phyloP scores from a whole-genome alignment of 2,329 filamentous ascomycete genomes.

The Dryadomyces quercus-mongolicae region DNA sequence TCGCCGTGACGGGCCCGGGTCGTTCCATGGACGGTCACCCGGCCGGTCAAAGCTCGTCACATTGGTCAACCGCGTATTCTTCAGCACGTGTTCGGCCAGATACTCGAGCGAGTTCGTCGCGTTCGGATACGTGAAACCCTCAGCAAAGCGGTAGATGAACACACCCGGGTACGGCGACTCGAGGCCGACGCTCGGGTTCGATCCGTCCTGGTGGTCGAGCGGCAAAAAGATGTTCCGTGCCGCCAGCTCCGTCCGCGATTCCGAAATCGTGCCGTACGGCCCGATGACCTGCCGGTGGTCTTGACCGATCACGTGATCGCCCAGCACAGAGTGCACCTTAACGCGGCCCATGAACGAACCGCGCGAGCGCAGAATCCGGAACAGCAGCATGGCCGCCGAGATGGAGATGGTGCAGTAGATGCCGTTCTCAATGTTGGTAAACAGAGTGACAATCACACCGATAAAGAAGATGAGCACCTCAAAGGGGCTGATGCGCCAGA shows the following conservation, averaged over 20 bases:
- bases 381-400: constrained; percentile 68
- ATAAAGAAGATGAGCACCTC: constrained; percentile 90
- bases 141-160: constrained; percentile 90
- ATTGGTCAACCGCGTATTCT: constrained; percentile 65
- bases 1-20: constrained; percentile 59
- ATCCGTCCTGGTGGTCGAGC: constrained; percentile 76
- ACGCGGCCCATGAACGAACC: constrained; percentile 78
- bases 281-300: constrained; percentile 33
- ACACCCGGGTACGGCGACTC: constrained; percentile 78
- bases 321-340: constrained; percentile 71
- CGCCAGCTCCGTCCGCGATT: constrained; percentile 29
- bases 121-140: constrained; percentile 95
- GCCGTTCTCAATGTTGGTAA: constrained; percentile 79
- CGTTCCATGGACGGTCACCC: constrained; percentile 89
- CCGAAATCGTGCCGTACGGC: constrained; percentile 43
- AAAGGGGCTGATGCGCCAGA: constrained; percentile 84
- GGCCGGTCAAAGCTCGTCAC: constrained; percentile 48
- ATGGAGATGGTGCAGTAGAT: constrained; percentile 77
- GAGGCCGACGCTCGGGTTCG: constrained; percentile 74
- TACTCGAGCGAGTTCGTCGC: constrained; percentile 80
- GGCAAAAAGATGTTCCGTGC: constrained; percentile 77
- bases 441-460: constrained; percentile 82
- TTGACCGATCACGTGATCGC: constrained; percentile 59
- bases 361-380: constrained; percentile 69
- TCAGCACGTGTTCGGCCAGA: constrained; percentile 55